Conservation (phyloP, 345 rosid species). For the Noccaea bulbosa region DNA sequence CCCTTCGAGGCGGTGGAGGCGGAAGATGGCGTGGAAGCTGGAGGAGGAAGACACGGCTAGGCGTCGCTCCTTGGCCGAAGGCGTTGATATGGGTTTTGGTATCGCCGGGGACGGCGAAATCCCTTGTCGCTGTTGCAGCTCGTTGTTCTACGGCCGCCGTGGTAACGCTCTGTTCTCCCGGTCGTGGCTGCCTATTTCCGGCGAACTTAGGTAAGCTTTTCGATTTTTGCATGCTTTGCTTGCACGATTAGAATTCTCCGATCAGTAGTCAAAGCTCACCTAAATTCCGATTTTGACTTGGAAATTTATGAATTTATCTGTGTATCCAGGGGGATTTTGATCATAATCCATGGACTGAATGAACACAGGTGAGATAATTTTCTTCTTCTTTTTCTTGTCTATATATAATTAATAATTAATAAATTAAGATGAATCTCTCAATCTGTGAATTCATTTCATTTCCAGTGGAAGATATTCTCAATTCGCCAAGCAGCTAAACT, state of each 20-base stretch:
- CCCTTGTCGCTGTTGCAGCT: constrained; percentile 54
- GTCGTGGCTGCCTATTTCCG: constrained; percentile 81
- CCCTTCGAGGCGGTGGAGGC: constrained; percentile 47
- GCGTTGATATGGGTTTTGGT: constrained; percentile 53
- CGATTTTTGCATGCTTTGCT: constrained; percentile 7
- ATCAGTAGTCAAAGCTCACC: background rate
- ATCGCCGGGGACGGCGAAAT: constrained; percentile 48
- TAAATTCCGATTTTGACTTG: constrained; percentile 8
- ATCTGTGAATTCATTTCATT: constrained; percentile 6
- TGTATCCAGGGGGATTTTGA: constrained; percentile 77
- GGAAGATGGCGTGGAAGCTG: constrained; percentile 57
- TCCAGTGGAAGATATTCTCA: constrained; percentile 89
- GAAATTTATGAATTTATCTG: background rate
- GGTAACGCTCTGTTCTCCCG: constrained; percentile 81
- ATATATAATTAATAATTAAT: background rate
- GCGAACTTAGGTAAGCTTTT: constrained; percentile 58
- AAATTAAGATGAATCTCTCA: background rate
- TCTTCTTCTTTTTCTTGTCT: background rate
- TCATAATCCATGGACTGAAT: constrained; percentile 89
- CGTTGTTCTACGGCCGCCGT: constrained; percentile 63
- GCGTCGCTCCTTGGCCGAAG: constrained; percentile 84
- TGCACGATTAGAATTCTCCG: constrained; percentile 1
- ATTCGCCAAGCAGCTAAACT: constrained; percentile 83
- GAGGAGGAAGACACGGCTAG: constrained; percentile 92
- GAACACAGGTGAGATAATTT: constrained; percentile 76